These are phyloP conservation scores for Phytophthora ohioensis DNA, from an alignment of 352 stramenopile species.

Conservation along the genomic window DNA sequence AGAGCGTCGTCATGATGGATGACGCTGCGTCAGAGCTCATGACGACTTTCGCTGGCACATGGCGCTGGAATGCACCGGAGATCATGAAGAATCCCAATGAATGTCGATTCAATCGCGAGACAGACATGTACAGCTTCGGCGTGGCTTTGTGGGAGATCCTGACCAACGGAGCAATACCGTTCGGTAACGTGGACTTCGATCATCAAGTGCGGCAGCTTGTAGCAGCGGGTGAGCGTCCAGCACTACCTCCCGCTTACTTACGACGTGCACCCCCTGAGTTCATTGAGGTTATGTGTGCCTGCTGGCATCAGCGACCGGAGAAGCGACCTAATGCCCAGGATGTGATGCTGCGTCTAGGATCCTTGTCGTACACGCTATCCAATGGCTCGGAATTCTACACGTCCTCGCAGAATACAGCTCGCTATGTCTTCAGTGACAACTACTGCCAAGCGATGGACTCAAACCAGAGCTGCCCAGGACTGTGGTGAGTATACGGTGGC, in stretches of 20 bases:
- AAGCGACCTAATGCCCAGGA: constrained; percentile 64
- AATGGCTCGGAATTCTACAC: constrained; percentile 43
- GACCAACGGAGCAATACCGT: constrained; percentile 69
- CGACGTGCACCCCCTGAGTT: constrained; percentile 65
- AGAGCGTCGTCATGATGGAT: constrained; percentile 38
- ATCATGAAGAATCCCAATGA: constrained; percentile 78
- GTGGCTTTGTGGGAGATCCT: constrained; percentile 77
- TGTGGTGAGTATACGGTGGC: constrained; percentile 28
- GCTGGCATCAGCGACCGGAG: constrained; percentile 69
- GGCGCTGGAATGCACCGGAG: constrained; percentile 79
- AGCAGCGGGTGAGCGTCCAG: constrained; percentile 60
- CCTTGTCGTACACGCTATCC: constrained; percentile 62
- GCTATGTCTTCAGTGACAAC: constrained; percentile 72
- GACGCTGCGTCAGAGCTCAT: constrained; percentile 48
- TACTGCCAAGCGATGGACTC: constrained; percentile 81
- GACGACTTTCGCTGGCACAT: constrained; percentile 78
- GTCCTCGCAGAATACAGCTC: constrained; percentile 50
- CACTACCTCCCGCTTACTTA: constrained; percentile 55
- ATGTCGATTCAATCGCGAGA: constrained; percentile 74
- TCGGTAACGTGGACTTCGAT: constrained; percentile 73
- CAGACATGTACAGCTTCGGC: constrained; percentile 83
- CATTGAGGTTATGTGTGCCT: constrained; percentile 68
- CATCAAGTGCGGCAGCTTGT: constrained; percentile 74
- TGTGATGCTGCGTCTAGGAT: constrained; percentile 73
- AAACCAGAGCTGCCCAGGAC: constrained; percentile 51